These are phyloP conservation scores for Aspergillus sp. DNA, from an alignment of 2,329 filamentous ascomycete species.

Conservation along the genomic window DNA sequence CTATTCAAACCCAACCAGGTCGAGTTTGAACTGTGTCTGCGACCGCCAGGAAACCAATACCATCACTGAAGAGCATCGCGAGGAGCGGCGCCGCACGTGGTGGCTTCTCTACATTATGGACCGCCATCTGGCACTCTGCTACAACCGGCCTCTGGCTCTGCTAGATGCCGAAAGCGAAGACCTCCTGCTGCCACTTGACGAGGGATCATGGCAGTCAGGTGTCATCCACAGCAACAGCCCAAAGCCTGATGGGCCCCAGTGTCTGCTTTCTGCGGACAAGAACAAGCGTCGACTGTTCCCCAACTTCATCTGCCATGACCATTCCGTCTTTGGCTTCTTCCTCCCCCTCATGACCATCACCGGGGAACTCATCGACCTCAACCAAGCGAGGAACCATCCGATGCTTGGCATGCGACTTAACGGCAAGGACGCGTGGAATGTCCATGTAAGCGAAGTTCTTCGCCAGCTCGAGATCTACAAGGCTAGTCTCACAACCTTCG, in stretches of 20 bases:
- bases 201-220: conserved; percentile 80
- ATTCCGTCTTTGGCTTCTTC: conserved; percentile 90
- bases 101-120: conserved; percentile 93
- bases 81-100: conserved; percentile 87
- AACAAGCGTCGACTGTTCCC: conserved; percentile 65
- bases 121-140: conserved; percentile 85
- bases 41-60: conserved; percentile 29
- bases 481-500: conserved; percentile 61
- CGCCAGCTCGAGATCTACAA: conserved; percentile 80
- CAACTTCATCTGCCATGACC: conserved; percentile 78
- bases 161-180: conserved; percentile 85
- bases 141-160: conserved; percentile 83
- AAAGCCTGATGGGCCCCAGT: conserved; percentile 37
- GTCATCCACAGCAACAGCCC: conserved; percentile 64
- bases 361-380: conserved; percentile 85
- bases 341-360: conserved; percentile 92
- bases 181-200: conserved; percentile 81
- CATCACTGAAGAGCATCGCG: conserved; percentile 76
- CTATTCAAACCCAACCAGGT: conserved; percentile 38
- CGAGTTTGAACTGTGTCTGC: conserved; percentile 38
- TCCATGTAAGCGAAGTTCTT: conserved; percentile 74
- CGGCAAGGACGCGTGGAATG: conserved; percentile 74
- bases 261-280: conserved; percentile 32
- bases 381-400: conserved; percentile 85
- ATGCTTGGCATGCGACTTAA: conserved; percentile 75